phyloP scores from a whole-genome alignment of 768 basidiomycete species.

The Tricholoma matsutake region DNA sequence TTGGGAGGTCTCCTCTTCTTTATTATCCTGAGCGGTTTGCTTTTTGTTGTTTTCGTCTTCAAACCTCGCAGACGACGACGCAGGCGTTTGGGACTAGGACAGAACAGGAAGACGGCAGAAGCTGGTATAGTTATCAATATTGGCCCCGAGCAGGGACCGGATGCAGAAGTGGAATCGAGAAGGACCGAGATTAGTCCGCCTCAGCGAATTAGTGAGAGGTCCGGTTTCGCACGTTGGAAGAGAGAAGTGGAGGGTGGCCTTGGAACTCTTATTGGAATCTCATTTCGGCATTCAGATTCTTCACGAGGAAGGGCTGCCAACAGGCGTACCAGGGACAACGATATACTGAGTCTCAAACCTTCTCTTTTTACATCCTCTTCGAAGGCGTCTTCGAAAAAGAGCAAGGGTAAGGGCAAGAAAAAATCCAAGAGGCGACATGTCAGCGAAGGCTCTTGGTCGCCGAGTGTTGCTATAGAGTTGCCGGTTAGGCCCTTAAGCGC shows the following conservation, averaged over 20 bases:
- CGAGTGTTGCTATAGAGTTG: conserved; percentile 33
- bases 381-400: conserved; percentile 15
- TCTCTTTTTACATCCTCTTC: conserved; percentile 23
- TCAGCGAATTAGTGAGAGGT: conserved; percentile 29
- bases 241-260: conserved; percentile 35
- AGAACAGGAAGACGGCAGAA: conserved; percentile 16
- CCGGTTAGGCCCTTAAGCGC: conserved; percentile 27
- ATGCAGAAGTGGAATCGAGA: conserved; percentile 12
- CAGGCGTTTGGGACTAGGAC: conserved; percentile 14
- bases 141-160: conserved; percentile 11
- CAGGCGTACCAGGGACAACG: conserved; percentile 12
- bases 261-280: conserved; percentile 34
- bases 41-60: conserved; percentile 45
- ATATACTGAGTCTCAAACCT: conserved; percentile 22
- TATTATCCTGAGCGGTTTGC: conserved; percentile 36
- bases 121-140: conserved; percentile 17
- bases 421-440: conserved; percentile 24
- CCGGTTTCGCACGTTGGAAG: conserved; percentile 44
- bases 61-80: conserved; percentile 42
- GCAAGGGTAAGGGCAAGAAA: conserved; percentile 36
- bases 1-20: conserved; percentile 55
- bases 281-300: conserved; percentile 39
- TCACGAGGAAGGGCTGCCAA: conserved; percentile 19
- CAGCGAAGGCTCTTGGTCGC: conserved; percentile 33
- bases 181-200: conserved; percentile 6